These are phyloP conservation scores for Lupinus albus DNA, from an alignment of 306 rosid genomes.

Conservation along the genomic window DNA sequence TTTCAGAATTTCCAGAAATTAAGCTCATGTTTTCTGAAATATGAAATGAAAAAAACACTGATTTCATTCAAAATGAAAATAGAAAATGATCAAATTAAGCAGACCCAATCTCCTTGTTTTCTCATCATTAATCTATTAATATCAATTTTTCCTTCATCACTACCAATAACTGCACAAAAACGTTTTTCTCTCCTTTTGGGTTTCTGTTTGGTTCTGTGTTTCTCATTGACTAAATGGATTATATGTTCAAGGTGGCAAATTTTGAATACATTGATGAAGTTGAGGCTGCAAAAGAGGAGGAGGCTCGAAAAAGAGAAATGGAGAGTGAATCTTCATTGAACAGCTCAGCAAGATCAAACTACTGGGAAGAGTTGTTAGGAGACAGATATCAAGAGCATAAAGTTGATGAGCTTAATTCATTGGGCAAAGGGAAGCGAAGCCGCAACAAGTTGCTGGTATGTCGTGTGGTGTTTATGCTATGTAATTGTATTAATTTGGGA, in stretches of 20 bases:
- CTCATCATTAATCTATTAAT: neutral
- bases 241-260: slow-evolving; percentile 81
- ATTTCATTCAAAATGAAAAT: no score
- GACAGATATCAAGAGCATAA: slow-evolving; percentile 88
- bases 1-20: no score
- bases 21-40: no score
- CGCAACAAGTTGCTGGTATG: slow-evolving; percentile 73
- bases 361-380: slow-evolving; percentile 92
- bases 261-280: slow-evolving; percentile 88
- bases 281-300: slow-evolving; percentile 81
- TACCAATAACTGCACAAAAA: neutral
- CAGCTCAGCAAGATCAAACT: slow-evolving; percentile 67
- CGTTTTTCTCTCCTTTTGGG: neutral
- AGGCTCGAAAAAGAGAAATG: slow-evolving; percentile 59
- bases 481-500: neutral
- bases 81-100: no score
- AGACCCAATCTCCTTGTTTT: neutral
- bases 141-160: slow-evolving; percentile 6
- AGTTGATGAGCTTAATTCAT: slow-evolving; percentile 78
- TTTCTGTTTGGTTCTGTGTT: slow-evolving; percentile 24
- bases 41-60: no score
- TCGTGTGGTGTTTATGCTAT: slow-evolving; percentile 16
- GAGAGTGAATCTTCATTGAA: slow-evolving; percentile 42
- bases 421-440: slow-evolving; percentile 95
- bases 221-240: slow-evolving; percentile 30